Conservation (phyloP, 75 land plant genomes). For the Sequoia sempervirens region DNA sequence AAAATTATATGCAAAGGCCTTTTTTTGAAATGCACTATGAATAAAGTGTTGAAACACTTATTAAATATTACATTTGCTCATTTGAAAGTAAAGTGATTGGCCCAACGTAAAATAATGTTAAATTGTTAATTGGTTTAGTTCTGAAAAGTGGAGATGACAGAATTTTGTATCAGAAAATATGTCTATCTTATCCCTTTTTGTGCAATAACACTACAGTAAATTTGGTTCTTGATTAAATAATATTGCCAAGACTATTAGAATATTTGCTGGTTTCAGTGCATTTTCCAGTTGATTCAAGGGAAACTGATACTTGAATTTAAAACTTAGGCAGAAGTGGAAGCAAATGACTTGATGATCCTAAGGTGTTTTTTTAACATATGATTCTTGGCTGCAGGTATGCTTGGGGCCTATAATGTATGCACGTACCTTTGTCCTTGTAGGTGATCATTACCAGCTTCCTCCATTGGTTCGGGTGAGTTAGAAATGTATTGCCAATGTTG, state of each 20-base stretch:
- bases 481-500: neutral
- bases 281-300: neutral
- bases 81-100: too few relatives aligned
- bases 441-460: constrained; percentile 91
- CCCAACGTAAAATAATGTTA: too few relatives aligned
- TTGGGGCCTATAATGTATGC: constrained; percentile 84
- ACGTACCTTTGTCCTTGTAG: constrained; percentile 83
- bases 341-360: neutral
- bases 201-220: neutral
- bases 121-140: too few relatives aligned
- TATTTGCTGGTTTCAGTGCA: neutral
- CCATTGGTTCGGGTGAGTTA: constrained; percentile 76
- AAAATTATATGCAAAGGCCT: too few relatives aligned
- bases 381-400: constrained; percentile 49
- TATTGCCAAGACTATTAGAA: neutral
- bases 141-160: too few relatives aligned
- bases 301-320: neutral
- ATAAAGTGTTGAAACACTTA: too few relatives aligned
- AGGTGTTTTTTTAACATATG: neutral
- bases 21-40: too few relatives aligned
- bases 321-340: neutral
- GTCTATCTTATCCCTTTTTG: neutral
- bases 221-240: neutral
- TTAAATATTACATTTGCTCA: too few relatives aligned
- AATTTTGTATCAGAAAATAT: neutral